Evolutionary conservation across 116 monocot species (phyloP).

Genomic region (Dioscorea cayenensis): DNA sequence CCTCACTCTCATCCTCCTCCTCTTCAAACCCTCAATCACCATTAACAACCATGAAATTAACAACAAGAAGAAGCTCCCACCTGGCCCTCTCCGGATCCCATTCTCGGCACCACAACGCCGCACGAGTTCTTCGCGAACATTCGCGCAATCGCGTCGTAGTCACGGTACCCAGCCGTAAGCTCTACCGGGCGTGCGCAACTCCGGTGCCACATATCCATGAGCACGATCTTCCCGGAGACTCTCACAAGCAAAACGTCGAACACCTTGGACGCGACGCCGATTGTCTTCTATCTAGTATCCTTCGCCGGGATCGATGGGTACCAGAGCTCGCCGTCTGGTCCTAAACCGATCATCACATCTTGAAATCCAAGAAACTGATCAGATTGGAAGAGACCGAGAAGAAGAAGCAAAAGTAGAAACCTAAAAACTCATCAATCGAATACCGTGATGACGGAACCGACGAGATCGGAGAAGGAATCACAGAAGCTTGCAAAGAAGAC

Average conservation of each 20-base stretch:
- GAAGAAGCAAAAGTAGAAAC: not conserved
- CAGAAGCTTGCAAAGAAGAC: conserved; percentile 43
- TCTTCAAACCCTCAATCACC: too few relatives aligned
- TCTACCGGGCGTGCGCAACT: conserved; percentile 37
- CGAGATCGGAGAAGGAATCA: conserved; percentile 35
- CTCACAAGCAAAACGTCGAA: conserved; percentile 23
- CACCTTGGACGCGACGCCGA: conserved; percentile 29
- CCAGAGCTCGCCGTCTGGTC: conserved; percentile 67
- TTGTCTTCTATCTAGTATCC: not conserved
- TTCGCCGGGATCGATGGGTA: conserved; percentile 45
- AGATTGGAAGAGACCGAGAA: not conserved
- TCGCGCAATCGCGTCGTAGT: conserved; percentile 49
- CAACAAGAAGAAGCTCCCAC: too few relatives aligned
- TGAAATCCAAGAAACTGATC: conserved; percentile 3
- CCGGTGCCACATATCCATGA: conserved; percentile 37
- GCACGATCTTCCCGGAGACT: conserved; percentile 51
- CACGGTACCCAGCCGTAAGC: conserved; percentile 51
- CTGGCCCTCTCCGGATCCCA: too few relatives aligned
- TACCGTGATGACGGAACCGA: conserved; percentile 67
- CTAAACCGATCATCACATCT: conserved; percentile 59
- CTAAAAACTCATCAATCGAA: too few relatives aligned
- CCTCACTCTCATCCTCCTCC: too few relatives aligned
- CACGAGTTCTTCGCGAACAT: too few relatives aligned
- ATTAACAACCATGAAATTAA: too few relatives aligned
- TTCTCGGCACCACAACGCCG: too few relatives aligned